Evolutionary conservation across 1,284 basidiomycete genomes (phyloP).

Genomic region (Cryptococcus wingfieldii): DNA sequence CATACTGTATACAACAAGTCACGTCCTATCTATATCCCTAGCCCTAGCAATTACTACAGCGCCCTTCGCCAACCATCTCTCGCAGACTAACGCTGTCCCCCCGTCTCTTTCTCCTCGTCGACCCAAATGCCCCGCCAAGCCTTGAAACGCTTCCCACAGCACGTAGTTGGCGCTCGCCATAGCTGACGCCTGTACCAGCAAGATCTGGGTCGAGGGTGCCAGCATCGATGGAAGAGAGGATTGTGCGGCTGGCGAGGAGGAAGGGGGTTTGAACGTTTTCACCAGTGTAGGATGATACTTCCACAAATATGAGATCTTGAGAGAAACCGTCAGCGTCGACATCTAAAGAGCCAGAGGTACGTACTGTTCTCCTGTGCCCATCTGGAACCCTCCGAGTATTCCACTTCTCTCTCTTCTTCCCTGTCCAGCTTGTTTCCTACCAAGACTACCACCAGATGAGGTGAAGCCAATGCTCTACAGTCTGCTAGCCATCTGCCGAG

Average conservation of each 20-base stretch:
- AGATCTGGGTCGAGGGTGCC: slow-evolving; percentile 89
- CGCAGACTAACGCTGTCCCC: slow-evolving; percentile 38
- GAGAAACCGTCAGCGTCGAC: neutral
- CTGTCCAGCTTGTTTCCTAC: slow-evolving; percentile 94
- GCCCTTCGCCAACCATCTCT: slow-evolving; percentile 39
- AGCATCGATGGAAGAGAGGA: slow-evolving; percentile 88
- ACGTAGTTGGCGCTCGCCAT: slow-evolving; percentile 85
- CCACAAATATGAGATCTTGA: slow-evolving; percentile 82
- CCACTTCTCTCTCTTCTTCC: slow-evolving; percentile 90
- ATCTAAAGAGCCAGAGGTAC: slow-evolving; percentile 10
- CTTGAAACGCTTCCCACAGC: slow-evolving; percentile 59
- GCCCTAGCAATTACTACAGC: slow-evolving; percentile 34
- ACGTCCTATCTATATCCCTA: neutral
- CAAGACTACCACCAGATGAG: slow-evolving; percentile 81
- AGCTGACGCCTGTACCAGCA: slow-evolving; percentile 88
- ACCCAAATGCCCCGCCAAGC: slow-evolving; percentile 29
- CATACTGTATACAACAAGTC: neutral
- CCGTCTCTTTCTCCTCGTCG: slow-evolving; percentile 22
- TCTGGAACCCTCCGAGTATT: slow-evolving; percentile 85
- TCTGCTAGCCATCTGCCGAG: slow-evolving; percentile 85
- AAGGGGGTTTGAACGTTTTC: slow-evolving; percentile 94
- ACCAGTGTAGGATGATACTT: slow-evolving; percentile 85
- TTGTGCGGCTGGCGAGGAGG: slow-evolving; percentile 79
- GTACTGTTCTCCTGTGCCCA: slow-evolving; percentile 93
- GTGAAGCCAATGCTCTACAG: slow-evolving; percentile 75